A percentile compares a stretch with the other conserved stretches of the same genome.
These are phyloP conservation scores for Trichoderma koningiopsis DNA, from an alignment of 2,329 filamentous ascomycete species.

Conservation along the genomic window DNA sequence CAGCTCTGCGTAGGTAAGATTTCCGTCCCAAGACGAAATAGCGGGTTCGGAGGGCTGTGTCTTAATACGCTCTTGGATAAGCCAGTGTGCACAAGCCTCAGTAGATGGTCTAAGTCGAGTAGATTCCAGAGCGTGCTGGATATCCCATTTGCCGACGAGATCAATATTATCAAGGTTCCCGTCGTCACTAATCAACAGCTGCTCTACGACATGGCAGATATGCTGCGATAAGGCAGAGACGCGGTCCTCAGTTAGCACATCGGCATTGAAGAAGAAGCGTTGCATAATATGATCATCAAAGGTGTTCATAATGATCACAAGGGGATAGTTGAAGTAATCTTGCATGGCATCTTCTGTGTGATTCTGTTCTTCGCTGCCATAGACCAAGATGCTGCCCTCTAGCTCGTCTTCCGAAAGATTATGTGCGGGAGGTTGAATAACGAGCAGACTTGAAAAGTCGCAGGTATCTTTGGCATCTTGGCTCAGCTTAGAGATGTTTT, in stretches of 20 bases:
- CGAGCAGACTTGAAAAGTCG: constrained; percentile 26
- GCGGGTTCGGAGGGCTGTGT: constrained; percentile 3
- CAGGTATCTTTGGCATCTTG: constrained; percentile 26
- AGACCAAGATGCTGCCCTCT: neutral
- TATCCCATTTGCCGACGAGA: constrained; percentile 11
- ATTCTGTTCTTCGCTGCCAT: constrained; percentile 5
- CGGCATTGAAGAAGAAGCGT: constrained; percentile 13
- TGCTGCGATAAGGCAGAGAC: constrained; percentile 11
- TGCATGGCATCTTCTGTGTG: constrained; percentile 13
- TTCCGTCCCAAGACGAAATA: constrained; percentile 27
- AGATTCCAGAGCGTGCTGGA: constrained; percentile 16
- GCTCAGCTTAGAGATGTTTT: constrained; percentile 30
- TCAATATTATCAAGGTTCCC: neutral
- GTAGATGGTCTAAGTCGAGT: constrained; percentile 11
- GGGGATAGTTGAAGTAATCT: constrained; percentile 23
- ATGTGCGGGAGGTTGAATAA: constrained; percentile 26
- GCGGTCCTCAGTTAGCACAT: neutral
- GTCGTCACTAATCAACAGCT: neutral
- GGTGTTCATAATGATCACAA: constrained; percentile 13
- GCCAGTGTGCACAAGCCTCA: constrained; percentile 25
- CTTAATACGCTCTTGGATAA: constrained; percentile 17
- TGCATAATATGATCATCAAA: constrained; percentile 16
- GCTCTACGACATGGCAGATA: constrained; percentile 8
- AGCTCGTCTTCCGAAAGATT: neutral
- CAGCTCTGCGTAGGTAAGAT: constrained; percentile 23